phyloP scores from a whole-genome alignment of 2,329 filamentous ascomycete species.

The Fusarium robinianum region DNA sequence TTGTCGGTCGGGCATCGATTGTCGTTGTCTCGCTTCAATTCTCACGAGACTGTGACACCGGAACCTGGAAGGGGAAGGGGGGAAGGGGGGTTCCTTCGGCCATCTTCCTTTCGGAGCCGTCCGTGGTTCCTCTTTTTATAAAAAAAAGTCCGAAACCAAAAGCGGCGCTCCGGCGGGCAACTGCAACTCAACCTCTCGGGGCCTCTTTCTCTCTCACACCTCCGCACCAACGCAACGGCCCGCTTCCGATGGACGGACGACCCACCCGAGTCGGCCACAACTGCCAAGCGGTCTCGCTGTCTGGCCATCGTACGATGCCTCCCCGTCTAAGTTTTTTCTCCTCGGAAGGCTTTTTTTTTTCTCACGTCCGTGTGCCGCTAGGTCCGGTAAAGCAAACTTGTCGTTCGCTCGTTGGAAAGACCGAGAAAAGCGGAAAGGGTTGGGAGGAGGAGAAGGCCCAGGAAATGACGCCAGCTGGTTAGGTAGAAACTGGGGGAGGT shows the following conservation, averaged over 20 bases:
- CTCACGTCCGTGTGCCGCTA: not conserved
- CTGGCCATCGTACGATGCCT: slow-evolving; percentile 35
- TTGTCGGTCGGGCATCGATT: too few relatives aligned
- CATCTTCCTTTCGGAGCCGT: too few relatives aligned
- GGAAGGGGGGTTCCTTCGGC: too few relatives aligned
- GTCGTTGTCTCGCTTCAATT: too few relatives aligned
- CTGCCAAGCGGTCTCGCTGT: slow-evolving; percentile 24
- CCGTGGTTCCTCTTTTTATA: too few relatives aligned
- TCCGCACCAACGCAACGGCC: slow-evolving; percentile 26
- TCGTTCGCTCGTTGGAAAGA: slow-evolving; percentile 3
- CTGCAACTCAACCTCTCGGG: slow-evolving; percentile 12
- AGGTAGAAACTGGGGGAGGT: not conserved
- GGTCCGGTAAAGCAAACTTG: not conserved
- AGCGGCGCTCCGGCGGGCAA: too few relatives aligned
- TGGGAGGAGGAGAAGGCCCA: not conserved
- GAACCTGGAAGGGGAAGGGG: too few relatives aligned
- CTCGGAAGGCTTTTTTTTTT: not conserved
- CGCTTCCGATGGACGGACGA: slow-evolving; percentile 34
- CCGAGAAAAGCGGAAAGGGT: not conserved
- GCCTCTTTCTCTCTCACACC: slow-evolving; percentile 9
- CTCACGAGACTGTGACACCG: too few relatives aligned
- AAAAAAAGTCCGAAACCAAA: too few relatives aligned
- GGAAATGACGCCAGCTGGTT: slow-evolving; percentile 4
- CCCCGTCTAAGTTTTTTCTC: too few relatives aligned
- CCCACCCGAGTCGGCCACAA: slow-evolving; percentile 31